A percentile compares a stretch with the other conserved stretches of the same genome.
Evolutionary conservation across 2,329 filamentous ascomycete species (phyloP).

Genomic region (Cladosporium sp.): DNA sequence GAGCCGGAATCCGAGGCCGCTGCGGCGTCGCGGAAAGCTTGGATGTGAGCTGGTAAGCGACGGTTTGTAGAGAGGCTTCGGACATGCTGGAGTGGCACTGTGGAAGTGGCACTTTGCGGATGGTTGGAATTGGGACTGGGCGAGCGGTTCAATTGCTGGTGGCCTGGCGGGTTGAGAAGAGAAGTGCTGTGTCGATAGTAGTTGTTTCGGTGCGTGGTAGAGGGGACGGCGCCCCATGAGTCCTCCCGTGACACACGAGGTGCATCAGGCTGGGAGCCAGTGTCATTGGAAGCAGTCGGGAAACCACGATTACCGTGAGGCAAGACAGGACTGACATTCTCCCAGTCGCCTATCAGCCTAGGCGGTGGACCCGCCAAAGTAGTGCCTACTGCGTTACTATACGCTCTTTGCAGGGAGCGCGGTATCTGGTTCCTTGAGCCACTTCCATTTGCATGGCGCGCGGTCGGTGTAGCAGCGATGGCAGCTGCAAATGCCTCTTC

Average conservation of each 20-base stretch:
- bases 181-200: conserved; percentile 25
- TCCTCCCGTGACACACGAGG: conserved; percentile 18
- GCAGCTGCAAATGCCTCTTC: conserved; percentile 24
- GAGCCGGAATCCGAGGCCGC: conserved; percentile 7
- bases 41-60: conserved; percentile 29
- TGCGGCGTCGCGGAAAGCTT: conserved; percentile 26
- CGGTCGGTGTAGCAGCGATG: conserved; percentile 6
- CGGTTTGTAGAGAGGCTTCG: conserved; percentile 11
- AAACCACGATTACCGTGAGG: conserved; percentile 8
- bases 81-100: conserved; percentile 8
- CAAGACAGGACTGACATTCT: conserved; percentile 22
- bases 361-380: conserved; percentile 19
- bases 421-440: conserved; percentile 18
- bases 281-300: conserved; percentile 15
- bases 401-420: conserved; percentile 27
- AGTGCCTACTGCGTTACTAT: conserved; percentile 25
- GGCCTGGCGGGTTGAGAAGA: conserved; percentile 22
- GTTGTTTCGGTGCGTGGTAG: conserved; percentile 13
- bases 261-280: conserved; percentile 2
- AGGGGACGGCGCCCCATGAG: conserved; percentile 20
- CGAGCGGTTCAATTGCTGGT: conserved; percentile 9
- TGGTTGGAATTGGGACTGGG: neutral
- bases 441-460: neutral
- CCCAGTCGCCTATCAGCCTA: conserved; percentile 25
- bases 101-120: neutral